phyloP scores from a whole-genome alignment of 2,329 filamentous ascomycete species.

The Remersonia thermophila region DNA sequence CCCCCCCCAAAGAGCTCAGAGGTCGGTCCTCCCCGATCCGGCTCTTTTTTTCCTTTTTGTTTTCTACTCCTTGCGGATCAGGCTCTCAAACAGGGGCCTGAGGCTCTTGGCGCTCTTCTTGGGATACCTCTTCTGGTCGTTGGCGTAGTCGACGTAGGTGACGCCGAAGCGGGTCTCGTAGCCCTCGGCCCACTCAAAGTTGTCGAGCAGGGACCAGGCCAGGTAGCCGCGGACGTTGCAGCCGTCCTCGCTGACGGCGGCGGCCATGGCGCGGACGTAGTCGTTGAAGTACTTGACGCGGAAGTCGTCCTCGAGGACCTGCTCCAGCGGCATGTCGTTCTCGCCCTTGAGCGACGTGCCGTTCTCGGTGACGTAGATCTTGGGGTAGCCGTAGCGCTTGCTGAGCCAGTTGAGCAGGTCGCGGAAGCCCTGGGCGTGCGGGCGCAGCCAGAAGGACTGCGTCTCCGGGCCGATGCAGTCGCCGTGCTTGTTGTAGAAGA shows the following conservation, averaged over 20 bases:
- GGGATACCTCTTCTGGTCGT: constrained; percentile 65
- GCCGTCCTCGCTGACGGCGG: constrained; percentile 58
- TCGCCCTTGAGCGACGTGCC: constrained; percentile 76
- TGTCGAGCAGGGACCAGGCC: constrained; percentile 78
- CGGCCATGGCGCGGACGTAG: constrained; percentile 66
- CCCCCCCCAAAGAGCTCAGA: too few relatives aligned
- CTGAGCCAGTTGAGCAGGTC: constrained; percentile 66
- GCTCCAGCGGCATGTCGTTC: constrained; percentile 57
- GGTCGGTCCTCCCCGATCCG: too few relatives aligned
- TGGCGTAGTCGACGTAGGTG: constrained; percentile 69
- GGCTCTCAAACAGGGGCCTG: constrained; percentile 55
- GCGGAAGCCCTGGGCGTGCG: constrained; percentile 63
- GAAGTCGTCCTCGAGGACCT: constrained; percentile 73
- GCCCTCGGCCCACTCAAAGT: constrained; percentile 87
- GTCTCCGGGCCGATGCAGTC: constrained; percentile 70
- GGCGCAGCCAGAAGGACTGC: constrained; percentile 69
- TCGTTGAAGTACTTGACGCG: constrained; percentile 65
- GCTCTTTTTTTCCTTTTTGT: too few relatives aligned
- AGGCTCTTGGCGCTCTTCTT: constrained; percentile 75
- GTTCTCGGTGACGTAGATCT: constrained; percentile 82
- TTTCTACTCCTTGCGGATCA: constrained; percentile 46
- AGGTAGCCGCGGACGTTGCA: constrained; percentile 71
- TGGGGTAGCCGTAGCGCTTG: constrained; percentile 61
- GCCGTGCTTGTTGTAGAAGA: constrained; percentile 58
- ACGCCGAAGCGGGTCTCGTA: constrained; percentile 80